Evolutionary conservation across 2,329 filamentous ascomycete species (phyloP).

Genomic region (Sodiomyces alkalinus): DNA sequence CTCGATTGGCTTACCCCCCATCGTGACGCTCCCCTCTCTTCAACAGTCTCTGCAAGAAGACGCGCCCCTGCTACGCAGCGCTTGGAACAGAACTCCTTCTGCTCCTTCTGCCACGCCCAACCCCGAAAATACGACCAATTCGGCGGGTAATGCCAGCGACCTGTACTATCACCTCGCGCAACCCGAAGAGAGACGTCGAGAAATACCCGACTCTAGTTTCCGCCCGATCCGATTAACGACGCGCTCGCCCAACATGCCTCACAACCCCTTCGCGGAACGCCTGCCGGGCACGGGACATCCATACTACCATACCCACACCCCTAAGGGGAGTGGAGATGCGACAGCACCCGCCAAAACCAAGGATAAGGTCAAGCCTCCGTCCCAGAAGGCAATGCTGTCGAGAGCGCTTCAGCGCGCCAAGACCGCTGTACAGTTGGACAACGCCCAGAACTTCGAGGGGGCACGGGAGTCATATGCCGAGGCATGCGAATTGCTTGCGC

Average conservation of each 20-base stretch:
- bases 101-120: neutral
- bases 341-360: constrained; percentile 18
- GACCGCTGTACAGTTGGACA: constrained; percentile 86
- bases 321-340: constrained; percentile 29
- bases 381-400: constrained; percentile 94
- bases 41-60: neutral
- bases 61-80: neutral
- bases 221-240: no score
- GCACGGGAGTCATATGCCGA: constrained; percentile 84
- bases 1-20: neutral
- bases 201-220: no score
- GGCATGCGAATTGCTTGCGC: constrained; percentile 73
- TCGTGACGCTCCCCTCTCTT: neutral
- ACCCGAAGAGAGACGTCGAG: no score
- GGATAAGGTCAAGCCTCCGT: constrained; percentile 34
- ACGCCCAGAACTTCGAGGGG: constrained; percentile 86
- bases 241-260: no score
- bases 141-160: no score
- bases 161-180: no score
- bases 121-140: no score
- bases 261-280: no score
- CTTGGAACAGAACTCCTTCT: neutral
- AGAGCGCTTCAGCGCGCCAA: constrained; percentile 91
- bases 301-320: constrained; percentile 27
- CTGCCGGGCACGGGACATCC: no score